phyloP scores from a whole-genome alignment of 2,329 filamentous ascomycete genomes.

The Neofusicoccum sp. region DNA sequence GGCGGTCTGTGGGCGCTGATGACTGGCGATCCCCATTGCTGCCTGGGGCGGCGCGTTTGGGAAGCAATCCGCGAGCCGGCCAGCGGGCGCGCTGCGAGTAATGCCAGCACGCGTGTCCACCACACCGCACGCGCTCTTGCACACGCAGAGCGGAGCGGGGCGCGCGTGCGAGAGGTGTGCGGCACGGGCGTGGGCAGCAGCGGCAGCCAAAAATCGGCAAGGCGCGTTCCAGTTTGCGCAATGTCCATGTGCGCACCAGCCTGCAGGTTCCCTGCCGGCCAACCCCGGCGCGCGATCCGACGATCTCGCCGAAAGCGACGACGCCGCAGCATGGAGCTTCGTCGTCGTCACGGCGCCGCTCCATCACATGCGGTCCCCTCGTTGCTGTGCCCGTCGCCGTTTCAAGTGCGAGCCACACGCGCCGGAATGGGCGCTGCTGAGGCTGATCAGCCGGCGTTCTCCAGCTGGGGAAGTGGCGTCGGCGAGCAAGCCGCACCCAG shows the following conservation, averaged over 20 bases:
- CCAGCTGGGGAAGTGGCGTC: slow-evolving; percentile 14
- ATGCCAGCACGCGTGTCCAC: not conserved
- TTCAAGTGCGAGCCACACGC: slow-evolving; percentile 1
- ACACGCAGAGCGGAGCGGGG: not conserved
- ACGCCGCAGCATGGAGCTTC: not conserved
- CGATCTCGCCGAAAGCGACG: slow-evolving; percentile 13
- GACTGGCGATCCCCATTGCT: slow-evolving; percentile 9
- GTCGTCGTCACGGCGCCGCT: not conserved
- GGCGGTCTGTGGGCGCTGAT: not conserved
- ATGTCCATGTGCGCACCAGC: slow-evolving; percentile 6
- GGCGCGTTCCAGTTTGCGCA: not conserved
- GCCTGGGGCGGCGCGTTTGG: slow-evolving; percentile 10
- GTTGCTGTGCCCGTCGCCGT: not conserved
- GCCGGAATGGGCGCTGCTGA: slow-evolving; percentile 2
- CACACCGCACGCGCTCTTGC: not conserved
- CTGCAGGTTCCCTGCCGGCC: slow-evolving; percentile 5
- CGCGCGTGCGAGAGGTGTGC: not conserved
- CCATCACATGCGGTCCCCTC: slow-evolving; percentile 2
- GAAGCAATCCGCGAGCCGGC: slow-evolving; percentile 4
- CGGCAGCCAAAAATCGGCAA: slow-evolving; percentile 12
- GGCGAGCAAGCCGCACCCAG: slow-evolving; percentile 8
- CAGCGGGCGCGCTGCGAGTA: not conserved
- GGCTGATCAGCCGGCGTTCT: slow-evolving; percentile 9
- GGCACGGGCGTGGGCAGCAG: slow-evolving; percentile 11
- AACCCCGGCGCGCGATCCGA: slow-evolving; percentile 8